These are phyloP conservation scores for Parietaria judaica DNA, from an alignment of 306 rosid species.

Conservation along the genomic window DNA sequence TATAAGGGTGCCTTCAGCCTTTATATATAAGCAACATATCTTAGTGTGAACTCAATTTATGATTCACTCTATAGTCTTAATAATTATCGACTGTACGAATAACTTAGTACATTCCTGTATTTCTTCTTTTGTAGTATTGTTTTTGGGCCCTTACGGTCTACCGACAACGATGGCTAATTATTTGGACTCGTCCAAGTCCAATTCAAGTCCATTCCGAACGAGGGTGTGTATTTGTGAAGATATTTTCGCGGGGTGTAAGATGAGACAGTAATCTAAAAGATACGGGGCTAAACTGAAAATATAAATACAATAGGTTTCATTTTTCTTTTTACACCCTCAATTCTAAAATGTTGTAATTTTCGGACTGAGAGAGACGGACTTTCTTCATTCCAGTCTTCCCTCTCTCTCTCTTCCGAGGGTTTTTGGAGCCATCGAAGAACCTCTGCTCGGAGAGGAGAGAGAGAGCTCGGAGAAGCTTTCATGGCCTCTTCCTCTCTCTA, in stretches of 20 bases:
- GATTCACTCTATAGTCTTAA: no score
- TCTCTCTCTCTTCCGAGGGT: slow-evolving; percentile 12
- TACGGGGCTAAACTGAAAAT: neutral
- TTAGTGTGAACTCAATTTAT: no score
- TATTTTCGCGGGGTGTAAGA: neutral
- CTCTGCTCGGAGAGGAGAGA: slow-evolving; percentile 11
- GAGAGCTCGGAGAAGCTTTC: neutral
- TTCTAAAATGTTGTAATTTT: slow-evolving; percentile 25
- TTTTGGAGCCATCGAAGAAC: slow-evolving; percentile 24
- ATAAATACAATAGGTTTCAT: neutral
- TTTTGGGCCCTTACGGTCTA: no score
- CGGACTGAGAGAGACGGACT: slow-evolving; percentile 20
- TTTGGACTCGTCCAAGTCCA: no score
- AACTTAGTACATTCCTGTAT: no score
- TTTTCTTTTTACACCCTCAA: neutral
- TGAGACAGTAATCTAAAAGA: neutral
- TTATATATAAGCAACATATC: no score
- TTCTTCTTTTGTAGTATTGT: no score
- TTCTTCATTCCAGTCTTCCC: neutral
- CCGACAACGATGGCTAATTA: no score
- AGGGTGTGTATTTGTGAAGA: no score
- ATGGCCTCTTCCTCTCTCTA: slow-evolving; percentile 4
- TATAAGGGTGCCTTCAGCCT: no score
- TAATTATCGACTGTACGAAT: no score
- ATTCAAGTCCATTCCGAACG: no score